phyloP scores from a whole-genome alignment of 2,329 filamentous ascomycete genomes.

The Diaporthe citrichinensis region DNA sequence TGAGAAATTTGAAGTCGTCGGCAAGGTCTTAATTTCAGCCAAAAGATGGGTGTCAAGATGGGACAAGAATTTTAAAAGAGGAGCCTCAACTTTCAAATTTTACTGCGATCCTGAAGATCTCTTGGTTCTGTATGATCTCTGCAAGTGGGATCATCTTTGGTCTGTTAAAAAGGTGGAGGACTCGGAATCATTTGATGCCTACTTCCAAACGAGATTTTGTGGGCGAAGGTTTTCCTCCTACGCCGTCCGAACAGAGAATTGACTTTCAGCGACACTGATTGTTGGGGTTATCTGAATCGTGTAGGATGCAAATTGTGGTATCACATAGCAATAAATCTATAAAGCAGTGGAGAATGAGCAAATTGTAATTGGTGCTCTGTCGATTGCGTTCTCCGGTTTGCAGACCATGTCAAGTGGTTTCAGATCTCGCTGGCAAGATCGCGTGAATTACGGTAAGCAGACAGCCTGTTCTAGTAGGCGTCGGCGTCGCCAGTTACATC shows the following conservation, averaged over 20 bases:
- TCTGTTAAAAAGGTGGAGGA: background rate
- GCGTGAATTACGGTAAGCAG: too few species aligned
- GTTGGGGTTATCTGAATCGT: background rate
- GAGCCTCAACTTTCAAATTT: background rate
- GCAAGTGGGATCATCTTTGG: background rate
- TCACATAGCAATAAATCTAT: background rate
- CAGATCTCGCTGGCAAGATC: too few species aligned
- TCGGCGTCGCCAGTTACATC: too few species aligned
- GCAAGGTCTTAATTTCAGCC: background rate
- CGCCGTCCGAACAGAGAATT: background rate
- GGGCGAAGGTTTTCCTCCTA: background rate
- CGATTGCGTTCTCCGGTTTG: too few species aligned
- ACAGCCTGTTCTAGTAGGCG: too few species aligned
- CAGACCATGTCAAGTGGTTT: too few species aligned
- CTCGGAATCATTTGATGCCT: background rate
- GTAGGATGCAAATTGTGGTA: background rate
- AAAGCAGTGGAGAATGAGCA: background rate
- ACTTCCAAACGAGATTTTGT: background rate
- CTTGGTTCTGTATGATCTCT: background rate
- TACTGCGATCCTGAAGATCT: background rate
- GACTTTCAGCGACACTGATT: background rate
- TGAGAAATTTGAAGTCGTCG: background rate
- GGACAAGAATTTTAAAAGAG: background rate
- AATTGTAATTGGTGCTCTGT: too few species aligned
- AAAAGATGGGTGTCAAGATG: background rate